Evolutionary conservation across 2,329 filamentous ascomycete genomes (phyloP), one percentile per base, ranked within the genome.

Genomic region (Aureobasidium sp.): DNA sequence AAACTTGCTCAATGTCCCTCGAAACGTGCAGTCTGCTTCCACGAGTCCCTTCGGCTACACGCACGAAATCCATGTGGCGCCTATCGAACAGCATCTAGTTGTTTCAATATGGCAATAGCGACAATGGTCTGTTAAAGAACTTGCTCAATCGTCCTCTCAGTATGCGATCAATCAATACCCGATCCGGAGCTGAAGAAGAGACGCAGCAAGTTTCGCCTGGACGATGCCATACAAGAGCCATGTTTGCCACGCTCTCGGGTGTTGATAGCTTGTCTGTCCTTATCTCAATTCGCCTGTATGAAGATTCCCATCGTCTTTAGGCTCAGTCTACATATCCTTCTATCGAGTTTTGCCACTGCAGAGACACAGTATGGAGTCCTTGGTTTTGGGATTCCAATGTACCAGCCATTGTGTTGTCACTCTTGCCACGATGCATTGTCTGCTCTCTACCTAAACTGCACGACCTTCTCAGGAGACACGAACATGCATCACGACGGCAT

Each of bases 361-460:
- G 53, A 57, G 27, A 29, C n/a, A 31, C 39, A 57, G n/a, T 45
- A 64, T 47, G 66, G 67, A 5, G 62, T 68, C 11, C 61, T 68
- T 53, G 67, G 67, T 7, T 65, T 65, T 53, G 67, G 67, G 29
- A 68, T 68, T 33, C 27, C 60, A 6, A 67, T 67, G 65, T 68
- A 67, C 52, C 62, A 68, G 29, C 67, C 68, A 14, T 39, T 65
- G 2, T 69, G 68, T 42, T 66, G 67, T 14, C 64, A 64, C 31
- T 67, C 65, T 19, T 69, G 68, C 39, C 65, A 66, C 5, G 62
- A 65, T 14, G 56, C 64, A 7, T 50, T 69, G 35, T 62, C 44
- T 9, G 35, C 58, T 15, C 22, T 52, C 17, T 42, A 54, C 11
- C 53, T 64, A 7, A 64, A 57, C 22, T 62, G 64, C 40, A 62